Base-by-base conservation (phyloP, 768 basidiomycete species). In the Lanmaoa pseudosensibilis region DNA sequence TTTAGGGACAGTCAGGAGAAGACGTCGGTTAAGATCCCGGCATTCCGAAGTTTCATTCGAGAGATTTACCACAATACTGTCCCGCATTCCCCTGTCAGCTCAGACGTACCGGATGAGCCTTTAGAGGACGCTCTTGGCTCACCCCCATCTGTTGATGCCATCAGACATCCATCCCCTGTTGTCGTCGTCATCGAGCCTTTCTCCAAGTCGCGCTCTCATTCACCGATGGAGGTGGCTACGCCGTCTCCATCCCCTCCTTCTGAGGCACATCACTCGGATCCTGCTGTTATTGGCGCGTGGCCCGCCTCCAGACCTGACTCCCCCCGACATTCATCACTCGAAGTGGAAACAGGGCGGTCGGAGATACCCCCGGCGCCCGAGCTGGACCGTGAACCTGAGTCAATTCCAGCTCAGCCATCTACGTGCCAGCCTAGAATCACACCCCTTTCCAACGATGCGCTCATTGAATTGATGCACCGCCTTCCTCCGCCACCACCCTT, bases 171-270 rank as follows among this genome's bases (percentile, higher is more conserved):
- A 8, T 62, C 70, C 13, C 67, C 72, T 27, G 37, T 50, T 52
- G 12, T 66, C 40, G 52, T 59, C 40, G 18, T 56, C 52, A 39
- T 50, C n/a, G 59, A 64, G 13, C 50, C 63, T 25, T 59, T 53
- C 33, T 46, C 65, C 37, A 58, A 58, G 33, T 77, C 76, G 2
- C 73, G 74, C 39, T 78, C 79, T 25, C 72, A 71, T 43, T 80
- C 81, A 7, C 79, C 81, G 0, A 80, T 83, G 75, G 79, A 80
- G 19, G 68, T 82, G 5, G 73, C 73, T 13, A 78, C 75, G 23
- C 77, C 78, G 4, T 72, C 75, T 1, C 70, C 74, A 16, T 60
- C 69, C 12, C 51, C 58, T 11, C 55, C 56, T 34, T 34, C 63
- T 34, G 66, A 60, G 46, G 57, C n/a, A 8, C 63, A 61, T 32